Percentiles rank a stretch among this genome's conserved stretches.
Evolutionary conservation across 768 basidiomycete genomes (phyloP).

Genomic region (Amanita fuliginea): DNA sequence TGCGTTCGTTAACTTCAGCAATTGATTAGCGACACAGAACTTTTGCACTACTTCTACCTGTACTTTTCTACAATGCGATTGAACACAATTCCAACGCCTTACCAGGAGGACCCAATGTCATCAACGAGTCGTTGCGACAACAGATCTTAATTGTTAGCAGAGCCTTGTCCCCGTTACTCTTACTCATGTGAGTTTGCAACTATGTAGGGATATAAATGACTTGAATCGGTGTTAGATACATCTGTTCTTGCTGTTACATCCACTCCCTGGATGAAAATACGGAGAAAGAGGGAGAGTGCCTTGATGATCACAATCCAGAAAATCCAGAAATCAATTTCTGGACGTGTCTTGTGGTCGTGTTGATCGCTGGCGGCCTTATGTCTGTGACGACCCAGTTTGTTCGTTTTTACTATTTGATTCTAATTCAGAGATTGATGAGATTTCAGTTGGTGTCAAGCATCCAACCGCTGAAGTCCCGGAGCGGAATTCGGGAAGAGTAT

Average conservation of each 20-base stretch:
- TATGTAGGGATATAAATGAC: not conserved
- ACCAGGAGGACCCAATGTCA: slow-evolving; percentile 12
- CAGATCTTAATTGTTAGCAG: slow-evolving; percentile 52
- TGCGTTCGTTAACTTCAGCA: not conserved
- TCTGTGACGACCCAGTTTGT: slow-evolving; percentile 68
- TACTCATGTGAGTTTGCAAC: slow-evolving; percentile 36
- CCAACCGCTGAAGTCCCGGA: not conserved
- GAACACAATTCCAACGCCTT: slow-evolving; percentile 19
- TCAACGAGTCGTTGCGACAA: slow-evolving; percentile 31
- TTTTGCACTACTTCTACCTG: slow-evolving; percentile 50
- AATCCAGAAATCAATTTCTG: slow-evolving; percentile 58
- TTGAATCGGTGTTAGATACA: slow-evolving; percentile 31
- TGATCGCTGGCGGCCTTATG: slow-evolving; percentile 46
- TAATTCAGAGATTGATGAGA: not conserved
- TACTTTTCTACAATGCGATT: slow-evolving; percentile 56
- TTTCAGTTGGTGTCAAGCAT: not conserved
- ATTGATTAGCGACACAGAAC: slow-evolving; percentile 26
- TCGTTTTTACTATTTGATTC: slow-evolving; percentile 2
- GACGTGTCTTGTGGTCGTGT: slow-evolving; percentile 42
- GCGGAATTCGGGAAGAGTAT: not conserved
- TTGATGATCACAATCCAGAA: not conserved
- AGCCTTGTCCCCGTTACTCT: slow-evolving; percentile 52
- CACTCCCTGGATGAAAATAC: slow-evolving; percentile 48
- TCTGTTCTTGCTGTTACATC: slow-evolving; percentile 55
- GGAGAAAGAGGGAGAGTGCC: not conserved